phyloP scores from a whole-genome alignment of 345 rosid species.

The Pugionium cornutum region DNA sequence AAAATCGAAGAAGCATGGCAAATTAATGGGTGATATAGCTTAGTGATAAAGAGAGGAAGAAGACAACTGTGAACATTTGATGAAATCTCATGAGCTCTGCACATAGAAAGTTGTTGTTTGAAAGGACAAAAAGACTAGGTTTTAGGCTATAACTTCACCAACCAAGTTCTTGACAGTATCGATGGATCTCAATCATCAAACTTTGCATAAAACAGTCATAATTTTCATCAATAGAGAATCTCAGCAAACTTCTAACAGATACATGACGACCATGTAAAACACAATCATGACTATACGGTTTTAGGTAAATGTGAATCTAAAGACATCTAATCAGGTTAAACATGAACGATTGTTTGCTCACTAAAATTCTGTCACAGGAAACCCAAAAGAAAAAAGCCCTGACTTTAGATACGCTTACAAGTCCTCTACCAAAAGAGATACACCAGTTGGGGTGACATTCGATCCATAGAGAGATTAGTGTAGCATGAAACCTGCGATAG shows the following conservation, averaged over 20 bases:
- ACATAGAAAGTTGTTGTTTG: slow-evolving; percentile 2
- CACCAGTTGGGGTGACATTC: not conserved
- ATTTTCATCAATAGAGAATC: too few relatives aligned
- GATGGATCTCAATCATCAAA: not conserved
- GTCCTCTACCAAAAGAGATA: not conserved
- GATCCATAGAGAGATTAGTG: too few relatives aligned
- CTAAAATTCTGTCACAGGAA: not conserved
- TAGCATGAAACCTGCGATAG: slow-evolving; percentile 33
- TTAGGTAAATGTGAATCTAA: too few relatives aligned
- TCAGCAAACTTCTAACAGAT: too few relatives aligned
- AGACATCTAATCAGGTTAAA: too few relatives aligned
- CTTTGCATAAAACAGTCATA: too few relatives aligned
- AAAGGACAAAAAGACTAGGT: not conserved
- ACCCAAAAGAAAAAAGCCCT: not conserved
- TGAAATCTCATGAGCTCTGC: slow-evolving; percentile 6
- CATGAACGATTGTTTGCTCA: not conserved
- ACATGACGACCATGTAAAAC: too few relatives aligned
- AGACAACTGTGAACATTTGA: slow-evolving; percentile 4
- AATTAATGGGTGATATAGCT: slow-evolving; percentile 13
- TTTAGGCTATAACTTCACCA: not conserved
- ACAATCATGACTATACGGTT: too few relatives aligned
- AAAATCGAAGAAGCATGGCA: slow-evolving; percentile 19
- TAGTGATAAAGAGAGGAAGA: not conserved
- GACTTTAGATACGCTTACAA: not conserved
- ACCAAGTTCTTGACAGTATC: slow-evolving; percentile 4